phyloP scores from a whole-genome alignment of 371 early-diverging fungal species.

The Apophysomyces trapeziformis region DNA sequence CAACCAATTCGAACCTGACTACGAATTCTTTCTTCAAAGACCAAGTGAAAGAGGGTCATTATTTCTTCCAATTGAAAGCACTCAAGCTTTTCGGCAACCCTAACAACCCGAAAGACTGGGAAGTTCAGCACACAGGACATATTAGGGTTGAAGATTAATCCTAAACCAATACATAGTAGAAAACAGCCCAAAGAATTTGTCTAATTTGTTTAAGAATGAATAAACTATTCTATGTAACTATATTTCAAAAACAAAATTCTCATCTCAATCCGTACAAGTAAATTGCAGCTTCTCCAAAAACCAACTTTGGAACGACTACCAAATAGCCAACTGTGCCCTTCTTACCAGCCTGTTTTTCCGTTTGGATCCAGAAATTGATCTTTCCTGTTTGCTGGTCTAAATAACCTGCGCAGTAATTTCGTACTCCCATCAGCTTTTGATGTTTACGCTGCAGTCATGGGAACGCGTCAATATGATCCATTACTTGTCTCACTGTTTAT shows the following conservation, averaged over 20 bases:
- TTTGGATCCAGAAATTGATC: constrained; percentile 52
- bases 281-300: constrained; percentile 49
- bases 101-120: constrained; percentile 32
- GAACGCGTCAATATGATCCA: not conserved
- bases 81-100: constrained; percentile 36
- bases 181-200: not conserved
- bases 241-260: too few species aligned
- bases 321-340: constrained; percentile 52
- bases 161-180: constrained; percentile 6
- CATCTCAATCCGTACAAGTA: constrained; percentile 19
- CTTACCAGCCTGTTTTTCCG: constrained; percentile 44
- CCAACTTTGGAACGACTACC: constrained; percentile 42
- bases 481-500: not conserved
- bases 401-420: constrained; percentile 36
- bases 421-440: constrained; percentile 43
- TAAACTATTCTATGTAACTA: too few species aligned
- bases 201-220: too few species aligned
- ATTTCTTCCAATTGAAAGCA: constrained; percentile 28
- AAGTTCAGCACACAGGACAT: constrained; percentile 27
- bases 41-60: constrained; percentile 28
- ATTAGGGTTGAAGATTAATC: constrained; percentile 33
- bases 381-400: constrained; percentile 45
- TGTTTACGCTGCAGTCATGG: constrained; percentile 29
- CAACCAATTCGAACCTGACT: constrained; percentile 16
- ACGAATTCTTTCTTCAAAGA: constrained; percentile 17